Base-by-base conservation (phyloP, 2,329 filamentous ascomycete genomes). In the Podosphaera xanthii region DNA sequence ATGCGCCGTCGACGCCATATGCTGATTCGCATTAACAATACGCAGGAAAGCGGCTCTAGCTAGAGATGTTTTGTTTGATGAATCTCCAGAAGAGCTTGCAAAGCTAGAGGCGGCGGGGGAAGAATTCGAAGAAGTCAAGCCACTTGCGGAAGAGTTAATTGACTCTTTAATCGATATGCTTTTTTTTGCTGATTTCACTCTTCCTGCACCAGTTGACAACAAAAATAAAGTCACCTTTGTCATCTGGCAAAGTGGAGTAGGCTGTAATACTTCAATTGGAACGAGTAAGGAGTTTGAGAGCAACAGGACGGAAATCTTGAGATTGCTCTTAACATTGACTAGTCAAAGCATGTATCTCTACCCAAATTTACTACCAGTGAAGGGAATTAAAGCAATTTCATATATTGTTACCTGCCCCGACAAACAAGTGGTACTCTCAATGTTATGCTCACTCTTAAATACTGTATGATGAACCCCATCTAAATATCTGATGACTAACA, bases 191-290 rank as follows among this genome's bases (percentile, higher is more conserved):
- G 87, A 89, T 59, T 85, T 98, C 67, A 95, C 91, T 0, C 78
- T 96, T 14, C 87, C 91, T 8, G 80, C 77, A 60, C 79, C 86
- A 49, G 77, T 81, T 12, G 77, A 82, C 60, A 80, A 81, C 59
- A 88, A 85, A 67, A 78, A 79, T 62, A 94, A 92, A 70, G 86
- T 96, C 59, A 86, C 84, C 6, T 95, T 92, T 71, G 85, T 88
- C 59, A 97, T 98, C 69, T 98, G 92, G 92, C 89, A 96, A 73
- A 97, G 87, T 68, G 92, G 92, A 55, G 91, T 98, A 36, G 92
- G 92, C 12, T 97, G 91, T 74, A 94, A 95, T 70, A 87, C 86
- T 14, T 81, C 89, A 4, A 82, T 94, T 65, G 84, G 84, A 8
- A 91, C 89, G 2, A 96, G 84, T 58, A 94, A 88, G 70, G 90